A percentile compares a stretch with the other conserved stretches of the same genome.
These are phyloP conservation scores for Pichia rugopelliculosa DNA, from an alignment of 805 yeast species.

Conservation along the genomic window DNA sequence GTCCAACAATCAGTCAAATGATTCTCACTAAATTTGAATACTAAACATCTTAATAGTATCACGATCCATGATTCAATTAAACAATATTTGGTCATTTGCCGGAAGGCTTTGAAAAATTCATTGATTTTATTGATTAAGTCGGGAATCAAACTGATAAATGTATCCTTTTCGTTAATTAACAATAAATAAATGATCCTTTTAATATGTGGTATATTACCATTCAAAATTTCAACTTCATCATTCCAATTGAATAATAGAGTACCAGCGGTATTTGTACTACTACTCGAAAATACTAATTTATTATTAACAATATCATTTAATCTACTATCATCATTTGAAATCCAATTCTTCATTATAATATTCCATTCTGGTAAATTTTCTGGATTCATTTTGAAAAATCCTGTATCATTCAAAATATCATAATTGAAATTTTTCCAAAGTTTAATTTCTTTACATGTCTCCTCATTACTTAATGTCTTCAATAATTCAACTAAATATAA, in stretches of 20 bases:
- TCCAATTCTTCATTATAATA: slow-evolving; percentile 54
- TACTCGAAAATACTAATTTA: slow-evolving; percentile 32
- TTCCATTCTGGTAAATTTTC: slow-evolving; percentile 40
- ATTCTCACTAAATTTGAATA: slow-evolving; percentile 52
- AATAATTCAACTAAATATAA: slow-evolving; percentile 36
- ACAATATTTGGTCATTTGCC: slow-evolving; percentile 18
- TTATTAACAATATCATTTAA: slow-evolving; percentile 45
- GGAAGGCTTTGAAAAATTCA: slow-evolving; percentile 24
- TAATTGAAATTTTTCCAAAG: slow-evolving; percentile 57
- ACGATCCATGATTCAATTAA: slow-evolving; percentile 39
- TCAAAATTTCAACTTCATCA: slow-evolving; percentile 27
- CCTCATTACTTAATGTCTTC: slow-evolving; percentile 28
- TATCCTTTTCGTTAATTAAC: slow-evolving; percentile 54
- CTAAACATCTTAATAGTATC: slow-evolving; percentile 54
- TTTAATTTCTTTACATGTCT: slow-evolving; percentile 33
- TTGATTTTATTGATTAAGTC: slow-evolving; percentile 32
- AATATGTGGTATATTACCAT: slow-evolving; percentile 29
- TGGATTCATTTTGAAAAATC: slow-evolving; percentile 39
- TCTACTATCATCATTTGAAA: slow-evolving; percentile 52
- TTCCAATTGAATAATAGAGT: slow-evolving; percentile 35
- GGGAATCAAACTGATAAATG: slow-evolving; percentile 43
- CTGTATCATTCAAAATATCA: slow-evolving; percentile 58
- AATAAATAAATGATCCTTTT: slow-evolving; percentile 59
- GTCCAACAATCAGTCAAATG: slow-evolving; percentile 70
- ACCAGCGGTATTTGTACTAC: slow-evolving; percentile 37